Percentiles rank a stretch among this genome's conserved stretches.
Evolutionary conservation across 768 basidiomycete species (phyloP).

Genomic region (Boletus reticuloceps): DNA sequence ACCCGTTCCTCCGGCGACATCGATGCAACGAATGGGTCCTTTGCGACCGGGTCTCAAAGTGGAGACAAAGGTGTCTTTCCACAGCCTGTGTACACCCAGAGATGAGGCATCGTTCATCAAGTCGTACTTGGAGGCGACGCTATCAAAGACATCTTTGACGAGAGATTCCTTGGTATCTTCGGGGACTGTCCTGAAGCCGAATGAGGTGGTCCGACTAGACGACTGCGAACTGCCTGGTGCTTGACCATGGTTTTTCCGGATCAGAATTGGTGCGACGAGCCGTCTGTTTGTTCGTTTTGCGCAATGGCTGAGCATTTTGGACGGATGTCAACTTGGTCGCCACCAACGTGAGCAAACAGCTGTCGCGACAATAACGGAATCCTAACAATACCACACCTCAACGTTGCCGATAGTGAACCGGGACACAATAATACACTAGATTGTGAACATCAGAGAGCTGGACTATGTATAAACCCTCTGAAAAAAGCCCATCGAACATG

Average conservation of each 20-base stretch:
- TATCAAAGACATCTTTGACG: slow-evolving; percentile 92
- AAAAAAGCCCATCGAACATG: too few species aligned
- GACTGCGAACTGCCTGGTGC: slow-evolving; percentile 7
- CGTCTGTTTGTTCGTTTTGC: slow-evolving; percentile 12
- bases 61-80: slow-evolving; percentile 91
- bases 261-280: slow-evolving; percentile 6
- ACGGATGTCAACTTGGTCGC: too few species aligned
- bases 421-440: too few species aligned
- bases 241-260: slow-evolving; percentile 24
- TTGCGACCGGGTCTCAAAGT: slow-evolving; percentile 72
- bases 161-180: slow-evolving; percentile 85
- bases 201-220: slow-evolving; percentile 65
- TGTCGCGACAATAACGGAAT: too few species aligned
- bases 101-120: slow-evolving; percentile 99
- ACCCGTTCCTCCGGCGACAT: slow-evolving; percentile 96
- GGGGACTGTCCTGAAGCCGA: slow-evolving; percentile 89
- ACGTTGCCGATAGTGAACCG: too few species aligned
- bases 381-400: too few species aligned
- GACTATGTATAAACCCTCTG: too few species aligned
- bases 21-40: slow-evolving; percentile 78
- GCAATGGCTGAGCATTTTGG: slow-evolving; percentile 19
- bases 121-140: slow-evolving; percentile 94
- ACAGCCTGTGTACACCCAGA: slow-evolving; percentile 90
- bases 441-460: too few species aligned
- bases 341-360: too few species aligned